Evolutionary conservation across 768 basidiomycete species (phyloP).

Genomic region (Termitomyces sp.): DNA sequence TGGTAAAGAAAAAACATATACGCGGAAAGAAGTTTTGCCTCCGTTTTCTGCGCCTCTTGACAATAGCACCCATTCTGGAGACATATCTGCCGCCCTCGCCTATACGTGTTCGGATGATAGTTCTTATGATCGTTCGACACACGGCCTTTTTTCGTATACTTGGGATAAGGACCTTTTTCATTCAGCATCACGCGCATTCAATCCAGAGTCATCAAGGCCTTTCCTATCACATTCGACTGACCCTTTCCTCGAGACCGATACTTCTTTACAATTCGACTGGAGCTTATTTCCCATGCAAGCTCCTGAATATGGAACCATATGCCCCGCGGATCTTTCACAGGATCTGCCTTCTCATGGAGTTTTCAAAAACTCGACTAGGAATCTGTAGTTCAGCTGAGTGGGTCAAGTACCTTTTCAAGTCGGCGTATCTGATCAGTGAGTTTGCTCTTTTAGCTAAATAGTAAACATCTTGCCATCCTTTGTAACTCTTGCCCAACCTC

Average conservation of each 20-base stretch:
- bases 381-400: background rate
- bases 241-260: background rate
- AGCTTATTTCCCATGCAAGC: background rate
- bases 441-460: background rate
- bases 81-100: background rate
- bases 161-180: background rate
- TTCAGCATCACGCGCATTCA: background rate
- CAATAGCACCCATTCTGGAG: background rate
- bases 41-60: background rate
- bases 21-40: background rate
- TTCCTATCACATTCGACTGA: background rate
- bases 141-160: background rate
- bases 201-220: background rate
- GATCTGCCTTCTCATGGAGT: background rate
- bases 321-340: background rate
- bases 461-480: background rate
- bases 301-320: background rate
- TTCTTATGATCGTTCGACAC: background rate
- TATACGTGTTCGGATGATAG: background rate
- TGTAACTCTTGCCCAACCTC: background rate
- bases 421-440: background rate
- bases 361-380: background rate
- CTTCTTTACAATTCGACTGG: no score
- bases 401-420: no score
- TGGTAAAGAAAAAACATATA: background rate